phyloP scores from a whole-genome alignment of 805 yeast species.

The Metschnikowia kofuensis region DNA sequence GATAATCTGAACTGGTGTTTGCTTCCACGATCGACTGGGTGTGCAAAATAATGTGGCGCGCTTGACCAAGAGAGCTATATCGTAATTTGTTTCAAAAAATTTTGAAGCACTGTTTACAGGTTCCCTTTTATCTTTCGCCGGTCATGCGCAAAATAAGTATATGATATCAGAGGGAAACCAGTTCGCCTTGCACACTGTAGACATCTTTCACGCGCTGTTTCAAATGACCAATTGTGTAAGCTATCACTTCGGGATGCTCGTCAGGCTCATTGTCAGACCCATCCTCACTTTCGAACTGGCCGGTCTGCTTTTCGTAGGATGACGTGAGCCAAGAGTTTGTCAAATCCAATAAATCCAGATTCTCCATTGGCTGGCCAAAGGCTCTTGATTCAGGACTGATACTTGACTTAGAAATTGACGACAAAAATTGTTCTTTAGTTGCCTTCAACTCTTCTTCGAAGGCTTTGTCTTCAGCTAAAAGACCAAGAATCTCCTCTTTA shows the following conservation, averaged over 20 bases:
- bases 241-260: slow-evolving; percentile 18
- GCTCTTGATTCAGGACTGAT: neutral
- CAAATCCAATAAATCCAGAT: slow-evolving; percentile 9
- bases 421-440: slow-evolving; percentile 5
- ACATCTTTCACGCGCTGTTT: slow-evolving; percentile 28
- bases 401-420: neutral
- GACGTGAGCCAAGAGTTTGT: slow-evolving; percentile 15
- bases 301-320: slow-evolving; percentile 11
- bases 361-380: slow-evolving; percentile 3
- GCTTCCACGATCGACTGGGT: no score
- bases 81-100: no score
- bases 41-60: no score
- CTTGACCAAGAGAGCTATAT: no score
- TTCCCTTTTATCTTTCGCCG: no score
- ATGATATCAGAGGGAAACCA: no score
- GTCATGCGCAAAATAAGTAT: no score
- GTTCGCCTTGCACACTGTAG: neutral
- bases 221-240: slow-evolving; percentile 26
- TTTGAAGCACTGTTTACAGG: no score
- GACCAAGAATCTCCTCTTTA: slow-evolving; percentile 34
- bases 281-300: slow-evolving; percentile 8
- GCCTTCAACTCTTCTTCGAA: slow-evolving; percentile 20
- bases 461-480: slow-evolving; percentile 33
- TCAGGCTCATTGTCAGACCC: slow-evolving; percentile 15
- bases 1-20: no score